phyloP scores from a whole-genome alignment of 2,329 filamentous ascomycete species.

The Aureobasidium sp. region DNA sequence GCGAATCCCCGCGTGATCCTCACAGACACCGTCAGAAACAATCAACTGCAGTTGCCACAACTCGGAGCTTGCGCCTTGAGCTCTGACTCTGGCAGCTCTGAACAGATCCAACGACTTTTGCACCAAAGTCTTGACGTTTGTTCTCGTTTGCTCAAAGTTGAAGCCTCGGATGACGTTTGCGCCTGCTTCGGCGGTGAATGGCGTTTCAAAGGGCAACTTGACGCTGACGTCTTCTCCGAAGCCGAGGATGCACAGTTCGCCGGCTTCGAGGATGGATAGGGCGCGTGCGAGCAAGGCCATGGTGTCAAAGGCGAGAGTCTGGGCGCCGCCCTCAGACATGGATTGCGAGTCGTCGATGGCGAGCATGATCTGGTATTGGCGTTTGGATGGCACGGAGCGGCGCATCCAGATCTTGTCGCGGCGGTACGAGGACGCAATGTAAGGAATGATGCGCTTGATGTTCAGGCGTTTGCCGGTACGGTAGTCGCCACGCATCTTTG shows the following conservation, averaged over 20 bases:
- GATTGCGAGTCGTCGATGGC: conserved; percentile 92
- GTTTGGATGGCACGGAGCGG: conserved; percentile 81
- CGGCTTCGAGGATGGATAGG: conserved; percentile 87
- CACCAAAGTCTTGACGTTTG: conserved; percentile 75
- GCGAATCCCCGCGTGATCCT: conserved; percentile 77
- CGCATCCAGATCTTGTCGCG: conserved; percentile 99
- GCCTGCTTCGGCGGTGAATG: conserved; percentile 75
- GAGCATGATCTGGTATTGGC: conserved; percentile 93
- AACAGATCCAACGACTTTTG: conserved; percentile 74
- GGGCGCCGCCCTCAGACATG: conserved; percentile 78
- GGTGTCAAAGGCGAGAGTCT: conserved; percentile 82
- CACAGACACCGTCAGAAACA: conserved; percentile 88
- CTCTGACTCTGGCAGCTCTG: conserved; percentile 62
- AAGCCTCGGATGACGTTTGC: conserved; percentile 81
- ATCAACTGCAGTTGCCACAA: conserved; percentile 94
- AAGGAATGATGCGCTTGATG: conserved; percentile 98
- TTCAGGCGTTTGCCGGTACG: conserved; percentile 96
- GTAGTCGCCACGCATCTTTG: conserved; percentile 93
- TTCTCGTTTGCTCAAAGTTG: conserved; percentile 75
- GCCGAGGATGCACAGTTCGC: conserved; percentile 83
- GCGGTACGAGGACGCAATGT: conserved; percentile 97
- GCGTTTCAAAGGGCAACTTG: conserved; percentile 76
- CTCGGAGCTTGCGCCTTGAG: conserved; percentile 51
- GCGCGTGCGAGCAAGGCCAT: conserved; percentile 84
- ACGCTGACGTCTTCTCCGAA: conserved; percentile 81